phyloP scores from a whole-genome alignment of 306 rosid genomes.

The Begonia peltatifolia region DNA sequence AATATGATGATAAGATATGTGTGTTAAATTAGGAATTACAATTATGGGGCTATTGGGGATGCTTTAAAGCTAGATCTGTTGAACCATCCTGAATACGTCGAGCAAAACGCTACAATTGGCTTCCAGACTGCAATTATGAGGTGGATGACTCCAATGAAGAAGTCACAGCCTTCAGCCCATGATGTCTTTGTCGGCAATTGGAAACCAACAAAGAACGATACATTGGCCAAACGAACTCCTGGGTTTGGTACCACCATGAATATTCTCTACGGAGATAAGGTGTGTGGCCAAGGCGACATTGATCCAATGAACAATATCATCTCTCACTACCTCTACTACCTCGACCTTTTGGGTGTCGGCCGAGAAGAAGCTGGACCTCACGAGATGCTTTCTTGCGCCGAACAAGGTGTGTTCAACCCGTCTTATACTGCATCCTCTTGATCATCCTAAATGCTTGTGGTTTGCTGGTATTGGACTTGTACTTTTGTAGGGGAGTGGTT shows the following conservation, averaged over 20 bases:
- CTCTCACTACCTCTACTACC: constrained; percentile 72
- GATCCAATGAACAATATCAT: constrained; percentile 65
- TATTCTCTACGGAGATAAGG: constrained; percentile 62
- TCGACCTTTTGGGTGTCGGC: constrained; percentile 60
- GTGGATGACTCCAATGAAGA: constrained; percentile 76
- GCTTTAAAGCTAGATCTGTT: constrained; percentile 58
- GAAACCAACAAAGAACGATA: constrained; percentile 94
- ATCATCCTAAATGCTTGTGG: constrained; percentile 16
- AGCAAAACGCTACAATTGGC: constrained; percentile 90
- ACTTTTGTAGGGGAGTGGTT: not conserved
- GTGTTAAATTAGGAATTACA: constrained; percentile 55
- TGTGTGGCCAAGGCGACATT: constrained; percentile 67
- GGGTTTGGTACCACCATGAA: constrained; percentile 95
- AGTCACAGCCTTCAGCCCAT: constrained; percentile 77
- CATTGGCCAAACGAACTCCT: constrained; percentile 47
- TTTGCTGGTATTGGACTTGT: not conserved
- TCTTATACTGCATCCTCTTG: constrained; percentile 25
- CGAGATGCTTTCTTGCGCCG: constrained; percentile 53
- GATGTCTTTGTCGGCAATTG: constrained; percentile 74
- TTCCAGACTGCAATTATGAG: constrained; percentile 86
- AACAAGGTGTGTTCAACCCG: constrained; percentile 76
- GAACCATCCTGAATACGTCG: constrained; percentile 78
- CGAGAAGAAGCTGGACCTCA: constrained; percentile 65
- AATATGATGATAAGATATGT: not conserved
- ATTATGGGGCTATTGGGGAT: constrained; percentile 69